Conservation (phyloP, 1,139 yeast species). For the Diutina rugosa region DNA sequence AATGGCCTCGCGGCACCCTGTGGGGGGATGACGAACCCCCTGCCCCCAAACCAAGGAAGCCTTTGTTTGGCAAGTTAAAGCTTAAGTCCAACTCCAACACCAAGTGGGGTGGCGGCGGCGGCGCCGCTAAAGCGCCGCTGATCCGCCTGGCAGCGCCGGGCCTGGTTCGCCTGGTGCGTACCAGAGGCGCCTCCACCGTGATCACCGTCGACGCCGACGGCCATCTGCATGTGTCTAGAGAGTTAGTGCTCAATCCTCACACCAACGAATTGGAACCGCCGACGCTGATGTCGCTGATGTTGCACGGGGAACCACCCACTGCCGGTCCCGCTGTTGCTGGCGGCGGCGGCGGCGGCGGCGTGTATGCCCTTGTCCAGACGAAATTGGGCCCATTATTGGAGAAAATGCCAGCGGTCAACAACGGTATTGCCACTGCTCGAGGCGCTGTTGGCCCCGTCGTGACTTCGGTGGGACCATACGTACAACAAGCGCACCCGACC, state of each 20-base stretch:
- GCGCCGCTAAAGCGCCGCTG: not conserved
- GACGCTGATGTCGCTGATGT: not conserved
- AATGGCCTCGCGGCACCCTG: not conserved
- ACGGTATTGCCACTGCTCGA: not conserved
- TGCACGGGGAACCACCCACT: not conserved
- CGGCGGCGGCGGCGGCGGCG: not conserved
- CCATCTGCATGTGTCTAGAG: not conserved
- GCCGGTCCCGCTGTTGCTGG: not conserved
- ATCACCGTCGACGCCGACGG: not conserved
- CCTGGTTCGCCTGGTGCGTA: slow-evolving; percentile 2
- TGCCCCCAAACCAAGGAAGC: not conserved
- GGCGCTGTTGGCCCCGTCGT: not conserved
- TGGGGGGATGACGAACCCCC: not conserved
- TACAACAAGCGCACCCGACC: not conserved
- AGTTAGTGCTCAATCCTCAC: not conserved
- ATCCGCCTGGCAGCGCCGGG: not conserved
- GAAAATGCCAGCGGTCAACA: not conserved
- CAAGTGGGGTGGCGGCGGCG: not conserved
- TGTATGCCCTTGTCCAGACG: too few species aligned
- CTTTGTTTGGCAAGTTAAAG: not conserved
- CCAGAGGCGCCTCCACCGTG: not conserved
- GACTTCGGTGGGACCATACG: not conserved
- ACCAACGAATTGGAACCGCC: slow-evolving; percentile 1
- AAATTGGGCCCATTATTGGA: not conserved
- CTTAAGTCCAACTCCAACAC: not conserved